Base-by-base conservation (phyloP, 2,329 filamentous ascomycete species). In the Aspergillus pseudoterreus region DNA sequence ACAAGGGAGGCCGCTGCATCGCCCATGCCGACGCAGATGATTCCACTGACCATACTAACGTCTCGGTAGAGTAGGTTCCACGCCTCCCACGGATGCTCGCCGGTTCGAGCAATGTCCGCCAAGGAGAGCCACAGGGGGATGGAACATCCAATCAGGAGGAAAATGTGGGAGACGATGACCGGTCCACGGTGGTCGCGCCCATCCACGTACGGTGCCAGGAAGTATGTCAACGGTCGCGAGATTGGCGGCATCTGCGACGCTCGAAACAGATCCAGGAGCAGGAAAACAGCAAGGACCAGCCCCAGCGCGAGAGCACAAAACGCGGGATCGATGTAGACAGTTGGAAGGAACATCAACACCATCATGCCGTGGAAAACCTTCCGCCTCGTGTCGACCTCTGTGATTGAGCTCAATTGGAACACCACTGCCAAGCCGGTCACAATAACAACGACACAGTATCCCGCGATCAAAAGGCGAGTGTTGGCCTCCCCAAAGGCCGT, bases 361-460 rank as follows among this genome's bases (percentile, higher is more conserved):
- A 97, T 97, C 81, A 92, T 96, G 60, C 95, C 95, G 70, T 99
- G 94, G 69, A 99, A 99, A 21, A 97, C 89, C 71, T 99, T 99
- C 46, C 94, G 85, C 45, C 94, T 83, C 1, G 94, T 99, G 72
- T 99, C 94, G 43, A 99, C 92, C 71, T 96, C 92, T 59, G 88
- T 92, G 45, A 89, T 77, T 3, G 84, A 77, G 38, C 87, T 88
- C 35, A 95, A 80, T 39, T 80, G 82, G 47, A 94, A 82, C 6
- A 96, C 89, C 4, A 88, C 78, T 9, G 84, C 73, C 33, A 97
- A 78, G 1, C 92, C 94, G 1, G 83, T 66, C 14, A 82, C 67
- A 14, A 97, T 80, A 49, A 95, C 83, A 4, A 71, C 59, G 1
- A 85, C 58, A 78, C 87, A 97, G 76, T 96, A 96, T 3, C 71